These are phyloP conservation scores for Oldenlandia corymbosa DNA, from an alignment of 257 asterid species.

Conservation along the genomic window DNA sequence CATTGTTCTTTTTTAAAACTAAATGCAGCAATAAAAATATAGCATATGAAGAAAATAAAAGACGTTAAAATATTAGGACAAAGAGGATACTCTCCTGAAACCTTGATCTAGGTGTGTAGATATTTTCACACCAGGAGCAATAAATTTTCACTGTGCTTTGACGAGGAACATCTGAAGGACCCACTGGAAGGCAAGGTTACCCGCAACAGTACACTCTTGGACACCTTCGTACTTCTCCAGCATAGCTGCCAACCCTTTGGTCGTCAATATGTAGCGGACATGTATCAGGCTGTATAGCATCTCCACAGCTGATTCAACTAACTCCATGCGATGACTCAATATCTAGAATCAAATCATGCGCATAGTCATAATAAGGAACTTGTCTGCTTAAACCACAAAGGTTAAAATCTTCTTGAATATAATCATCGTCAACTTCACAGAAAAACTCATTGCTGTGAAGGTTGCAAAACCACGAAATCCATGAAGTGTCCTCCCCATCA, in stretches of 20 bases:
- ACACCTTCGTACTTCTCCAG: conserved; percentile 62
- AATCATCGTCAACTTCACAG: conserved; percentile 57
- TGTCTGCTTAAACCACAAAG: conserved; percentile 55
- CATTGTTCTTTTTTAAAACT: no score
- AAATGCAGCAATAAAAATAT: no score
- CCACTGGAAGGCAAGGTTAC: conserved; percentile 63
- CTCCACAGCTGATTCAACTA: conserved; percentile 64
- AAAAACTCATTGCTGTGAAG: conserved; percentile 54
- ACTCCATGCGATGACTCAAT: conserved; percentile 54
- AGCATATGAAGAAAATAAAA: no score
- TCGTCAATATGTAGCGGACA: conserved; percentile 55
- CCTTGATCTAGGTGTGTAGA: conserved; percentile 52
- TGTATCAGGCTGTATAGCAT: conserved; percentile 61
- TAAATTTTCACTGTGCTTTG: conserved; percentile 48
- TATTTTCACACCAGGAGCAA: conserved; percentile 57
- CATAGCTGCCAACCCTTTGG: conserved; percentile 61
- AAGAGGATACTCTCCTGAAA: conserved; percentile 59
- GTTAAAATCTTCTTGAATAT: conserved; percentile 57
- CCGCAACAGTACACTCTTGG: conserved; percentile 59
- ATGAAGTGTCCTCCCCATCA: conserved; percentile 52
- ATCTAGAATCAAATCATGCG: conserved; percentile 51
- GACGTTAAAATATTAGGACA: no score
- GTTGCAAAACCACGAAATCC: conserved; percentile 59
- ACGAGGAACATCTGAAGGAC: conserved; percentile 54
- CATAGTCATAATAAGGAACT: conserved; percentile 49